Percentiles rank a stretch among this genome's conserved stretches.
These are phyloP conservation scores for Platismatia glauca DNA, from an alignment of 495 filamentous ascomycete genomes.

Conservation along the genomic window DNA sequence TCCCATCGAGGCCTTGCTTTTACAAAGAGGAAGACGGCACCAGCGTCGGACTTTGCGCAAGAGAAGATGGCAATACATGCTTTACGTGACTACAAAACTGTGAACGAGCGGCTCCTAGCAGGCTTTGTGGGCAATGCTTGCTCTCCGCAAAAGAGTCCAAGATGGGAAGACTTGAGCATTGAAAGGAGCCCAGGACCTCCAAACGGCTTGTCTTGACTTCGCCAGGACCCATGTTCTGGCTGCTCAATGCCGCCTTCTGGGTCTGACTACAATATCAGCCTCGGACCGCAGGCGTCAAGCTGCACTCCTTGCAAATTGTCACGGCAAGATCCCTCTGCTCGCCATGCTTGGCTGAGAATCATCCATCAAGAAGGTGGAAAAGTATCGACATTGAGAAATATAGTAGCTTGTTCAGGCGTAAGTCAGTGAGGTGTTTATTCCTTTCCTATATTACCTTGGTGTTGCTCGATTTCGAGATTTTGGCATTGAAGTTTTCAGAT, in stretches of 20 bases:
- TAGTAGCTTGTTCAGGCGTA: background rate
- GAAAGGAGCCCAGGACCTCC: background rate
- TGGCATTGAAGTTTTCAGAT: background rate
- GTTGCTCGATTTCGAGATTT: background rate
- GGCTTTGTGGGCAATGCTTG: constrained; percentile 1
- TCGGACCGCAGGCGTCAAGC: background rate
- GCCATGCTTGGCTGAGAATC: background rate
- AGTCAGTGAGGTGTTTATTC: background rate
- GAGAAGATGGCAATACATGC: background rate
- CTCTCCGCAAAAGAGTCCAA: background rate
- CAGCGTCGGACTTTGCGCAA: constrained; percentile 5
- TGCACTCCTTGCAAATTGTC: background rate
- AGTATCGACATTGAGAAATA: background rate
- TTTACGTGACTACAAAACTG: constrained; percentile 12
- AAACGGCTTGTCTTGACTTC: background rate
- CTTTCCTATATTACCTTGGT: background rate
- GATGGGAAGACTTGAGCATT: background rate
- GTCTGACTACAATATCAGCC: background rate
- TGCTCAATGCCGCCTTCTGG: background rate
- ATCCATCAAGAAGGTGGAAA: background rate
- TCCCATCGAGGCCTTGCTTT: constrained; percentile 11
- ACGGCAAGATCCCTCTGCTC: background rate
- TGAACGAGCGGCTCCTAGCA: background rate
- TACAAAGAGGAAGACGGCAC: constrained; percentile 1
- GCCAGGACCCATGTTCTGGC: background rate